Evolutionary conservation across 179 eudicot species (phyloP), one percentile per base, ranked within the genome.

Genomic region (Beta corolliflora): DNA sequence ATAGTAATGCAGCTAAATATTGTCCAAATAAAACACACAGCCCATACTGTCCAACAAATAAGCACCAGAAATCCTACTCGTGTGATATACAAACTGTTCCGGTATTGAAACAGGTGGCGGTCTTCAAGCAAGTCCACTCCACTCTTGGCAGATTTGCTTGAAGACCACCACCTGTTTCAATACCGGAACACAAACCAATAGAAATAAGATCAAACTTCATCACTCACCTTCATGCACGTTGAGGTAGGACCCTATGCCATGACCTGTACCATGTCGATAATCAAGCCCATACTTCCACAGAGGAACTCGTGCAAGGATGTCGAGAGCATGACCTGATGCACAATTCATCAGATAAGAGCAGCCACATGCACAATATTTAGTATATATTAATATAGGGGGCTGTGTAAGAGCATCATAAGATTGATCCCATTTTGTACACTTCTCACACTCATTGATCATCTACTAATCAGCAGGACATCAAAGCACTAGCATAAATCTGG

Each of bases 261-360:
- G 99, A 79, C 98, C 99, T 77, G 98, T 96, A 74, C 99, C 99
- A 83, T 96, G 99, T 80, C 92, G 91, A 81, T 91, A 96, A 88
- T 96, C 99, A 87, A 96, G 99, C 48, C 99, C 99, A 87, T 90
- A 56, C 83, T 92, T 92, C 99, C 99, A 96, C 87, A 96, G 80
- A 71, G 96, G 98, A 85, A 93, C 58, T 79, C 99, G 92, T 69
- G 99, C 97, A 86, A 96, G 97, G 86, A 93, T 83, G 80, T 96
- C 99, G 77, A 94, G 94, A 74, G 90, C 85, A 75, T 93, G 88
- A 78, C 99, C 98, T 94, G 87, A 63, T 79, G 84, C 21, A 80
- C 54, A 60, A 55, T 75, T 52, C 59, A 75, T 44, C 63, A 29
- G 46, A 54, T 21, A 70, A 79, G 45, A 58, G 60, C 36, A 68